A percentile compares a stretch with the other conserved stretches of the same genome.
phyloP scores from a whole-genome alignment of 2,329 filamentous ascomycete genomes.

The Byssoonygena ceratinophila region DNA sequence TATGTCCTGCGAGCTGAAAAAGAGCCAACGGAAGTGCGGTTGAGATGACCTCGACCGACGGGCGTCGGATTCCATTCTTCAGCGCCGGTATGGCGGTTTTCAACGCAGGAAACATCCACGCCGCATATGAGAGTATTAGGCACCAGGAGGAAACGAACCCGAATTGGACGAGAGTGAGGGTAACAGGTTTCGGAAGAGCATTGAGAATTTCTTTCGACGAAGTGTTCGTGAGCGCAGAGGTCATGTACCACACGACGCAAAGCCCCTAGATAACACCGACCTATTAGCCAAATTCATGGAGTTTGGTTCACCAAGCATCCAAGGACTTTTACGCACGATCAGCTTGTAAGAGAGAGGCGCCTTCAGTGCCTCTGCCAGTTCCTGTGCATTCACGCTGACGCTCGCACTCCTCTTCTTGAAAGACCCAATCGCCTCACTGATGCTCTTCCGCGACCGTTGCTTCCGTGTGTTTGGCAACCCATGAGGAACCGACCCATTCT shows the following conservation, averaged over 20 bases:
- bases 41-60: slow-evolving; percentile 67
- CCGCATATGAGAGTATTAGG: slow-evolving; percentile 64
- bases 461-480: slow-evolving; percentile 35
- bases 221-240: slow-evolving; percentile 90
- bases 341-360: slow-evolving; percentile 82
- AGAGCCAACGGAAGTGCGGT: slow-evolving; percentile 84
- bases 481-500: slow-evolving; percentile 39
- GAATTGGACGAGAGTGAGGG: slow-evolving; percentile 87
- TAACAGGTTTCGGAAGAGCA: slow-evolving; percentile 79
- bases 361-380: slow-evolving; percentile 80
- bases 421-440: slow-evolving; percentile 75
- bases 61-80: slow-evolving; percentile 70
- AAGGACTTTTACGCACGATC: slow-evolving; percentile 46
- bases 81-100: slow-evolving; percentile 65
- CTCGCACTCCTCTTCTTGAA: slow-evolving; percentile 73
- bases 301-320: neutral
- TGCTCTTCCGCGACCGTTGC: slow-evolving; percentile 70
- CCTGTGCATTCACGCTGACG: slow-evolving; percentile 83
- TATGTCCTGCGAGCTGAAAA: slow-evolving; percentile 89
- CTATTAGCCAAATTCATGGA: neutral
- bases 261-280: slow-evolving; percentile 49
- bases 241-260: slow-evolving; percentile 87
- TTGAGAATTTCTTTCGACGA: slow-evolving; percentile 96
- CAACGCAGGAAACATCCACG: slow-evolving; percentile 59
- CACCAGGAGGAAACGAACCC: slow-evolving; percentile 85